Evolutionary conservation across 148 eudicot species (phyloP), one percentile per base, ranked within the genome.

Genomic region (Amaranthus hypochondriacus): DNA sequence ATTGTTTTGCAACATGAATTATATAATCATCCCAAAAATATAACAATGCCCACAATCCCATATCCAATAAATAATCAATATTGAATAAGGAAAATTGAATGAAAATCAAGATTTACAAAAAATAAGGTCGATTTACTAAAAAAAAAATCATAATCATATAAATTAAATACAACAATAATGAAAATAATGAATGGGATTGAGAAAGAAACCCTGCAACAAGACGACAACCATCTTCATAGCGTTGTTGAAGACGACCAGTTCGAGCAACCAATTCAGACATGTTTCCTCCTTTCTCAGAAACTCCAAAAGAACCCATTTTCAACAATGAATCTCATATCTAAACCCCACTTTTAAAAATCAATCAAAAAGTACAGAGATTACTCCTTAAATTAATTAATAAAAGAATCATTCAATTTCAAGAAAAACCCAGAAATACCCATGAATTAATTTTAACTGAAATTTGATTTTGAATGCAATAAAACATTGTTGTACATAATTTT

Each of bases 211-310:
- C 96, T 53, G 96, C 89, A 75, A 91, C 84, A 83, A 91, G 96
- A 75, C 96, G 96, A 71, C 83, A 86, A 67, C 96, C 96, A 77
- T 82, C 80, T 56, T 84, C 89, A 80, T 91, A 91, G 9, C 92
- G 92, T 82, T 91, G 96, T 65, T 84, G 92, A 75, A 82, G 96
- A 61, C 96, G 91, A 73, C 96, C 96, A 75, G 91, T 91, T 12
- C 96, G 88, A 49, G 96, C 96, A 58, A 91, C 96, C 88, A 91
- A 87, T 82, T 89, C 96, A 78, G 92, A 89, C 96, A 90, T 90
- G 73, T 75, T 73, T 15, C 72, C 77, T 71, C 50, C 55, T 62
- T 67, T 68, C 58, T 80, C 86, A 75, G 68, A 62, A 48, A 56
- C 47, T 57, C 56, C 66, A 76, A 69, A 56, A 49, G 21, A 64